phyloP scores from a whole-genome alignment of 805 yeast genomes.

The Candida dajiaensis region DNA sequence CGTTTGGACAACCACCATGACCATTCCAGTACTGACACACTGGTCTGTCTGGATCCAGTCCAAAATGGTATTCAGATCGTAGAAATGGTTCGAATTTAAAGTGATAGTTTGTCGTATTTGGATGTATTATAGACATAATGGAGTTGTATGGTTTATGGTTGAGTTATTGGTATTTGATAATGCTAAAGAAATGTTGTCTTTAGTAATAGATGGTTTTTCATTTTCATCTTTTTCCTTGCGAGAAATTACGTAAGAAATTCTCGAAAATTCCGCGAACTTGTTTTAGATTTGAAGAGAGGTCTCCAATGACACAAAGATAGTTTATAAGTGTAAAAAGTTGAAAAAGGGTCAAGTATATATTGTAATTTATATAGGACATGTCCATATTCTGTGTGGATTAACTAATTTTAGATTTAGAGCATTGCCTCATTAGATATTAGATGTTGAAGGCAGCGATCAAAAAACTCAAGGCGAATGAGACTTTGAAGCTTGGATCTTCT shows the following conservation, averaged over 20 bases:
- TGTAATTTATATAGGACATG: neutral
- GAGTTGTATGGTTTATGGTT: neutral
- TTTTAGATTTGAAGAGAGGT: neutral
- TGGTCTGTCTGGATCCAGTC: constrained; percentile 85
- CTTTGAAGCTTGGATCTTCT: constrained; percentile 55
- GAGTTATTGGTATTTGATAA: no score
- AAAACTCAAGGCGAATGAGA: constrained; percentile 49
- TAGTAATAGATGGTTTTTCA: no score
- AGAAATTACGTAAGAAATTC: neutral
- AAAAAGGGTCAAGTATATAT: neutral
- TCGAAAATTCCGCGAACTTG: neutral
- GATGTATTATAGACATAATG: constrained; percentile 32
- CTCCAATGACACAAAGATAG: neutral
- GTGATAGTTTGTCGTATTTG: constrained; percentile 33
- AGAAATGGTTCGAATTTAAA: constrained; percentile 81
- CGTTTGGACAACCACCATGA: constrained; percentile 76
- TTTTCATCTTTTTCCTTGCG: no score
- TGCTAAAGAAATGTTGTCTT: no score
- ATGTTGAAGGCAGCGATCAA: constrained; percentile 54
- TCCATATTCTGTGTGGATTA: neutral
- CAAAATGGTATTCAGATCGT: constrained; percentile 72
- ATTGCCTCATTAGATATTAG: constrained; percentile 15
- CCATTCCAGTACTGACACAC: constrained; percentile 69
- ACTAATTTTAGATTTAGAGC: neutral
- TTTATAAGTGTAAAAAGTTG: neutral